These are phyloP conservation scores for Diversispora eburnea DNA, from an alignment of 192 early-diverging fungal genomes.

Conservation along the genomic window DNA sequence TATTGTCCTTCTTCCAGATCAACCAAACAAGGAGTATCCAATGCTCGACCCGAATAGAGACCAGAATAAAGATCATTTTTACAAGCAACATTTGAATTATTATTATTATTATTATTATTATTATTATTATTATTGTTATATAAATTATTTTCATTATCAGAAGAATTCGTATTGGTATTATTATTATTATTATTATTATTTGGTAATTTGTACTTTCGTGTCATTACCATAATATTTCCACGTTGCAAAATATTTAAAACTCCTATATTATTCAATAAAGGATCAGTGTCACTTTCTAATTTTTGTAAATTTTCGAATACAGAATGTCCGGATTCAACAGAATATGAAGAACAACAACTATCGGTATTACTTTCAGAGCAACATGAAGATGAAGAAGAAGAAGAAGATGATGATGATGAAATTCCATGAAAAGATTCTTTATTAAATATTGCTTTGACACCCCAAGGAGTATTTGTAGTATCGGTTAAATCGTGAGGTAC, in stretches of 20 bases:
- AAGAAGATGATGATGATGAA: not conserved
- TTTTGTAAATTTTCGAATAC: slow-evolving; percentile 47
- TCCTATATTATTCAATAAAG: slow-evolving; percentile 42
- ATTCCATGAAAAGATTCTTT: slow-evolving; percentile 33
- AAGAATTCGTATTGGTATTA: slow-evolving; percentile 20
- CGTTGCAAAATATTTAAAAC: slow-evolving; percentile 45
- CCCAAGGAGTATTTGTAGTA: slow-evolving; percentile 40
- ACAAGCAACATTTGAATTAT: not conserved
- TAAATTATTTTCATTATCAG: slow-evolving; percentile 24
- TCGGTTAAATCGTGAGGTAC: slow-evolving; percentile 44
- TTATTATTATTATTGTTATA: slow-evolving; percentile 31
- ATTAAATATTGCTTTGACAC: slow-evolving; percentile 34
- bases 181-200: slow-evolving; percentile 11
- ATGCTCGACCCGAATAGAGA: not conserved
- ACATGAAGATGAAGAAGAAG: not conserved
- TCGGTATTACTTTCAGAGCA: slow-evolving; percentile 24
- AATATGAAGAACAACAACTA: slow-evolving; percentile 29
- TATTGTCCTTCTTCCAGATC: slow-evolving; percentile 32
- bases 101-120: not conserved
- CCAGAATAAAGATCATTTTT: slow-evolving; percentile 1
- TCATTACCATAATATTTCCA: slow-evolving; percentile 44
- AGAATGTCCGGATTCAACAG: slow-evolving; percentile 6
- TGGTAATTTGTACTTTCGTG: slow-evolving; percentile 45
- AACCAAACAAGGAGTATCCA: slow-evolving; percentile 34
- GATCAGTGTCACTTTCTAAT: slow-evolving; percentile 49